Evolutionary conservation across 2,329 filamentous ascomycete genomes (phyloP).

Genomic region (Ophiosphaerella korrae): DNA sequence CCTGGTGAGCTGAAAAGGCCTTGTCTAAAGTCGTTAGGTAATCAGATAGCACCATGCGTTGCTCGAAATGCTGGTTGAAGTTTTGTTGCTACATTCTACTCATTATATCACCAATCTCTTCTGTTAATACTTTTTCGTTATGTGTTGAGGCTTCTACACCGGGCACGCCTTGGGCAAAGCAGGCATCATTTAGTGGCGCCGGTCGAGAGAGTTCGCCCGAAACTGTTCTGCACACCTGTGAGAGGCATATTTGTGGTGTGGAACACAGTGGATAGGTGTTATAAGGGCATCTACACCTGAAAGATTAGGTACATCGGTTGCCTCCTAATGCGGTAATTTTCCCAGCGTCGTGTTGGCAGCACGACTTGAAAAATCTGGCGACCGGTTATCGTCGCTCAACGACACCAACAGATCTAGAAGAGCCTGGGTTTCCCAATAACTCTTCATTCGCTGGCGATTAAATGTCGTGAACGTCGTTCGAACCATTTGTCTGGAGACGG

Average conservation of each 20-base stretch:
- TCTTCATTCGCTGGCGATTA: too few relatives aligned
- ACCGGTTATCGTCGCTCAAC: too few relatives aligned
- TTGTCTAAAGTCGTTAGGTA: conserved; percentile 43
- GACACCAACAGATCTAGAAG: too few relatives aligned
- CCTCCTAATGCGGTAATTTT: too few relatives aligned
- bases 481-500: too few relatives aligned
- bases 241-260: conserved; percentile 4
- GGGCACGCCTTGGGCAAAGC: conserved; percentile 36
- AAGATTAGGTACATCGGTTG: too few relatives aligned
- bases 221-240: conserved; percentile 8
- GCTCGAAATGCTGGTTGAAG: conserved; percentile 48
- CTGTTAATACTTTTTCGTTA: conserved; percentile 41
- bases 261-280: too few relatives aligned
- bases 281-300: too few relatives aligned
- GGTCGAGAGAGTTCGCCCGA: conserved; percentile 20
- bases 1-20: conserved; percentile 44
- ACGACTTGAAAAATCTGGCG: not conserved
- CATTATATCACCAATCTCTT: conserved; percentile 44
- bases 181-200: conserved; percentile 27
- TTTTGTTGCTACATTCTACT: conserved; percentile 50
- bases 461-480: too few relatives aligned
- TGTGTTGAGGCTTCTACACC: conserved; percentile 41
- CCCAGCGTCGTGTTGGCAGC: conserved; percentile 15
- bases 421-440: too few relatives aligned
- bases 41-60: conserved; percentile 29